Evolutionary conservation across 352 stramenopile genomes (phyloP).

Genomic region (Phytophthora macrochlamydospora): DNA sequence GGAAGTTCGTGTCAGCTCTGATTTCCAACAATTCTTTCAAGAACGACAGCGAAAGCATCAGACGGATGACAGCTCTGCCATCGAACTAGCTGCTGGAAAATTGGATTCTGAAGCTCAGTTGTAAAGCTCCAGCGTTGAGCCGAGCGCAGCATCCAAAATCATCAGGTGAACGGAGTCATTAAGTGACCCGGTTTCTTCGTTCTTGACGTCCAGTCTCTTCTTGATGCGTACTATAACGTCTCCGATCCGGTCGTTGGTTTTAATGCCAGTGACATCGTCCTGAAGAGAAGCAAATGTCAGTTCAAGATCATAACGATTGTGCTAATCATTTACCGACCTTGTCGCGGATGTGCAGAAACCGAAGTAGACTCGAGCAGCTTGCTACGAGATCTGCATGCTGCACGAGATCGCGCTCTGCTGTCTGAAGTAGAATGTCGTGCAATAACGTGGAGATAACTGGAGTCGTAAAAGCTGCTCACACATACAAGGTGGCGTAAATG

Average conservation of each 20-base stretch:
- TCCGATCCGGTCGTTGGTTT: constrained; percentile 19
- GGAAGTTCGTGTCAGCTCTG: constrained; percentile 43
- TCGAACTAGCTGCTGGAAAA: background rate
- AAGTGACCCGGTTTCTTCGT: constrained; percentile 24
- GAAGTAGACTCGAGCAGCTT: constrained; percentile 67
- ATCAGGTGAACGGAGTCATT: constrained; percentile 41
- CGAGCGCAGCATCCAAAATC: constrained; percentile 53
- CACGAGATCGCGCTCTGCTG: constrained; percentile 64
- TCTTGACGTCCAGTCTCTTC: constrained; percentile 38
- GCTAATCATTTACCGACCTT: constrained; percentile 41
- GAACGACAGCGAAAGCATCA: constrained; percentile 7
- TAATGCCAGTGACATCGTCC: constrained; percentile 42
- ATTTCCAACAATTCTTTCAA: constrained; percentile 51
- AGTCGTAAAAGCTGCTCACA: constrained; percentile 30
- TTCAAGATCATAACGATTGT: background rate
- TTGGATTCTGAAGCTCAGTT: constrained; percentile 5
- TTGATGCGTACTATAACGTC: constrained; percentile 28
- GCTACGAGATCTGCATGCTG: constrained; percentile 65
- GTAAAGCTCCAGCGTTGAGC: constrained; percentile 38
- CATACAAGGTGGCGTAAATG: constrained; percentile 7
- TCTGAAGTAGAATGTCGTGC: constrained; percentile 36
- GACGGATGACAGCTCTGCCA: background rate
- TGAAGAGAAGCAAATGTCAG: constrained; percentile 13
- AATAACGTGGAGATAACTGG: constrained; percentile 37
- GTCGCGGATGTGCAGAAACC: constrained; percentile 71